Percentiles rank a stretch among this genome's conserved stretches.
phyloP scores from a whole-genome alignment of 371 early-diverging fungal species.

The Rhizopus sp. region DNA sequence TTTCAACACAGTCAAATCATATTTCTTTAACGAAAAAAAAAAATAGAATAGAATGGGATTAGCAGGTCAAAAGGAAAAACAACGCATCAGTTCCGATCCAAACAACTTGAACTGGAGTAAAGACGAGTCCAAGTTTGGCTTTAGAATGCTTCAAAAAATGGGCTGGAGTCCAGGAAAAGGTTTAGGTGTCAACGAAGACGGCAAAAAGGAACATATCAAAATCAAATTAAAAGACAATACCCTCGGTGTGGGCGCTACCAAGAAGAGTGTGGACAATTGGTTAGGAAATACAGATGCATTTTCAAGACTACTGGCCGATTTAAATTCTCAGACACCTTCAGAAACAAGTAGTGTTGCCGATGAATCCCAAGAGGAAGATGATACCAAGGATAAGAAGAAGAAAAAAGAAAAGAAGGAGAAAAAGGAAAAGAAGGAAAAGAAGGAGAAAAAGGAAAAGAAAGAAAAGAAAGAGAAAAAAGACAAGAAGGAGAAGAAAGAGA shows the following conservation, averaged over 20 bases:
- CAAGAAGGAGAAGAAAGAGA: slow-evolving; percentile 15
- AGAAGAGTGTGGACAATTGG: slow-evolving; percentile 90
- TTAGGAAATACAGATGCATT: slow-evolving; percentile 90
- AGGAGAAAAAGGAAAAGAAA: slow-evolving; percentile 31
- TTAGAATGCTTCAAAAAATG: slow-evolving; percentile 91
- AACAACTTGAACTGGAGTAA: slow-evolving; percentile 88
- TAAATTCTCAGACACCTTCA: slow-evolving; percentile 58
- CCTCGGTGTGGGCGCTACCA: slow-evolving; percentile 87
- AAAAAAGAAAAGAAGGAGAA: slow-evolving; percentile 24
- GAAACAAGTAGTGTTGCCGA: slow-evolving; percentile 39
- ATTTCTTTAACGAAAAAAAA: neutral
- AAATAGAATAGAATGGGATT: slow-evolving; percentile 70
- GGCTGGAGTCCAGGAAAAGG: slow-evolving; percentile 96
- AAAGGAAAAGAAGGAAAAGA: slow-evolving; percentile 36
- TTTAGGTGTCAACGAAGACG: slow-evolving; percentile 87
- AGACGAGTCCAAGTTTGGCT: slow-evolving; percentile 86
- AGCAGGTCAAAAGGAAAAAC: slow-evolving; percentile 78
- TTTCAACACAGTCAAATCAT: neutral
- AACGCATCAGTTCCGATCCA: slow-evolving; percentile 90
- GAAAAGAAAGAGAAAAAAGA: slow-evolving; percentile 29
- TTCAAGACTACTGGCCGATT: slow-evolving; percentile 75
- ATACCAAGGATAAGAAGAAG: slow-evolving; percentile 22
- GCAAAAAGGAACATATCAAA: slow-evolving; percentile 77
- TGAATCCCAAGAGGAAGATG: slow-evolving; percentile 9
- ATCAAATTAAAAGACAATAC: slow-evolving; percentile 78